Evolutionary conservation across 768 basidiomycete genomes (phyloP), one percentile per base, ranked within the genome.

Genomic region (Tulasnella sp.): DNA sequence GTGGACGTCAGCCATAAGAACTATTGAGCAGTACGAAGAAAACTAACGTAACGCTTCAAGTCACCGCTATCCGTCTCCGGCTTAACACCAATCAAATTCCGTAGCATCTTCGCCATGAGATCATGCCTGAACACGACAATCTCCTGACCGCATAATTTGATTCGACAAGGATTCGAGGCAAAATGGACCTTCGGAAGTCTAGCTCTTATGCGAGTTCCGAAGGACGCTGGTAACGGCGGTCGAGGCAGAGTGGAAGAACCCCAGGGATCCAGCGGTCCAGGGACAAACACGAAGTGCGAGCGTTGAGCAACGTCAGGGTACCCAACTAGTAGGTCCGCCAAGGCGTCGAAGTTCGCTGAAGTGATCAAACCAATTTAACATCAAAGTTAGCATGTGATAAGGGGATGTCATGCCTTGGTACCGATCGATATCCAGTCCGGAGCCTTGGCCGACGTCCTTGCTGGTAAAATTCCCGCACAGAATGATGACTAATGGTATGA

Each of bases 381-480:
- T 47, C 17, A 14, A 32, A 17, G 64, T 26, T 14, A 11, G 62
- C 71, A 75, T 75, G 75, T 14, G 16, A 62, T 59, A 39, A 65
- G 36, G 44, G n/a, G 6, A 19, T n/a, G 26, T 77, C 80, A 69
- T 62, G 90, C 96, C 95, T 81, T 94, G 90, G 79, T 98, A 99
- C 77, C 86, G 82, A 75, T 91, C 87, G 39, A 95, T 83, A 77
- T 89, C 92, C 75, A 88, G 85, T 68, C 85, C 89, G 78, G 86
- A 92, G 26, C 91, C 93, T 78, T 90, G 88, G 34, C 86, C 83
- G 73, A 94, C 88, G 6, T 93, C 90, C 75, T 86, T 87, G 75
- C 90, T 93, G 1, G 91, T 90, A 79, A 98, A 99, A 80, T 97
- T 97, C 0, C 97, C 97, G 75, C 97, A 99, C 44, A 98, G 83